Base-by-base conservation (phyloP, 139 green algal genomes). In the Chlorella sp. region DNA sequence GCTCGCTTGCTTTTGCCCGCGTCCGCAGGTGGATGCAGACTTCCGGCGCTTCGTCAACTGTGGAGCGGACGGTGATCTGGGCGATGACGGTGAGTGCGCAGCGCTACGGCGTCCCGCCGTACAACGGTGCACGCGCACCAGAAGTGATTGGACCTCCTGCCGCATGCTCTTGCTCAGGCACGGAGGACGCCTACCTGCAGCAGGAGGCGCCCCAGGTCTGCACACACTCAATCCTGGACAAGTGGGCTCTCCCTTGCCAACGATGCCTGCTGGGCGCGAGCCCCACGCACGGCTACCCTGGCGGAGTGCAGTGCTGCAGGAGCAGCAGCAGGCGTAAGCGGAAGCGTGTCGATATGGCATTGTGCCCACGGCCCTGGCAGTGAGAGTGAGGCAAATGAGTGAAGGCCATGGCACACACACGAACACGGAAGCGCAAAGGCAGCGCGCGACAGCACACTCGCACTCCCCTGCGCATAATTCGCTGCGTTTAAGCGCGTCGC, bases 11-110 rank as follows among this genome's bases (percentile, higher is more conserved):
- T 31, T 64, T 10, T 64, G 20, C 4, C 24, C 24, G 24, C 27
- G 55, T 6, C 27, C 55, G 24, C 55, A 67, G 27, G 61, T 67
- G 29, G 61, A 34, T 67, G 3, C 2, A 30, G 61, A 67, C 23
- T 67, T 67, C 61, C 33, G 29, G 29, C 61, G 61, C 27, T 67
- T 67, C 29, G 29, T 35, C 6, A 27, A 26, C 3, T 67, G 61
- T 35, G 61, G 61, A 34, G 61, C 61, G 22, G 61, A 67, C 29
- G n/a, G n/a, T n/a, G 61, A 67, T 27, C 14, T 67, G 23, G 61
- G n/a, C n/a, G 61, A 5, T 27, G 26, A 23, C n/a, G 61, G 61
- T 67, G 61, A 4, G 61, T 17, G 3, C 14, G 4, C 55, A 31
- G 55, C 24, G 17, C 55, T 63, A 20, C 55, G 20, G 55, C 24